Evolutionary conservation across 2,329 filamentous ascomycete genomes (phyloP).

Genomic region (Knoxdaviesia proteae): DNA sequence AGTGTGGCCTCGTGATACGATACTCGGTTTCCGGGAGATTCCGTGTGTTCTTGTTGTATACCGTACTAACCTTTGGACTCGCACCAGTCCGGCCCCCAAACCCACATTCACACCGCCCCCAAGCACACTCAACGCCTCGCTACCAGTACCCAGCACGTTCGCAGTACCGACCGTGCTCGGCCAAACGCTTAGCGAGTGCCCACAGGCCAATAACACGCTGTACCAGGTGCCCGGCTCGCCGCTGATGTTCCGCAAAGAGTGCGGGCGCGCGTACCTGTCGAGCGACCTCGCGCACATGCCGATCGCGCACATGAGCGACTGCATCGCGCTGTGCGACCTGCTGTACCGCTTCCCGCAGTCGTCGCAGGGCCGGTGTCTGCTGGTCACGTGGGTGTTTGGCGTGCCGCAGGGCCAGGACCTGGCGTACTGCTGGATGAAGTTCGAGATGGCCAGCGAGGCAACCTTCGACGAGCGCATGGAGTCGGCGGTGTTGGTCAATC

Average conservation of each 20-base stretch:
- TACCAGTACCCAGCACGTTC: too few species aligned
- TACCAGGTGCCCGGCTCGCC: conserved; percentile 7
- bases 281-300: conserved; percentile 7
- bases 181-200: too few species aligned
- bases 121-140: too few species aligned
- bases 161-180: too few species aligned
- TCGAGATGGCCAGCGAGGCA: not conserved
- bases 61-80: too few species aligned
- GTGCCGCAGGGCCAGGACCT: conserved; percentile 6
- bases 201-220: conserved; percentile 1
- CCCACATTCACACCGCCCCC: too few species aligned
- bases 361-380: conserved; percentile 5
- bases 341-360: conserved; percentile 7
- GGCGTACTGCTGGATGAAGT: conserved; percentile 8
- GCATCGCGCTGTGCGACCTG: conserved; percentile 8
- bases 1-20: too few species aligned
- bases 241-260: conserved; percentile 6
- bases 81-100: too few species aligned
- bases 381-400: conserved; percentile 7
- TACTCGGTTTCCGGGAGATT: too few species aligned
- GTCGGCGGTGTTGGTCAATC: too few species aligned
- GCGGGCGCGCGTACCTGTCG: conserved; percentile 6
- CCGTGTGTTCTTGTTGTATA: too few species aligned
- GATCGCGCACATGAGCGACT: conserved; percentile 7
- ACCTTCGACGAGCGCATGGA: too few species aligned